Percentiles rank a stretch among this genome's conserved stretches.
phyloP scores from a whole-genome alignment of 2,329 filamentous ascomycete genomes.

The Penicillium sp. region DNA sequence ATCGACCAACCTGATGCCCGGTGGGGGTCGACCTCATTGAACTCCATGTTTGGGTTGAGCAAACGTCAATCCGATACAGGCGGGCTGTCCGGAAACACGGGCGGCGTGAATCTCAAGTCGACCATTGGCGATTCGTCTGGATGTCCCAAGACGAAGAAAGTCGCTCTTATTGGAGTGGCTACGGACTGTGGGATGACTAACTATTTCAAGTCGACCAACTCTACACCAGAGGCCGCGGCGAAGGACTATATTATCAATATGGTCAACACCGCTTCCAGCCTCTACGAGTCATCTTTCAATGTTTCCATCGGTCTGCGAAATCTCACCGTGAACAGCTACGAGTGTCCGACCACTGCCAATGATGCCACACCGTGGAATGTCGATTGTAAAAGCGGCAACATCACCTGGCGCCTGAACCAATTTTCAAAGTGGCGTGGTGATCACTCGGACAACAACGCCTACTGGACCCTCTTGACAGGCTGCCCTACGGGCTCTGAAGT shows the following conservation, averaged over 20 bases:
- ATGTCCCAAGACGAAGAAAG: slow-evolving; percentile 84
- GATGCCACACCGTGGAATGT: slow-evolving; percentile 79
- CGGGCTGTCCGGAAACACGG: slow-evolving; percentile 69
- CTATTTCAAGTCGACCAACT: slow-evolving; percentile 55
- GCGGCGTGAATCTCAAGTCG: slow-evolving; percentile 71
- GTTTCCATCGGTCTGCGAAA: slow-evolving; percentile 89
- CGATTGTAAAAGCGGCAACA: slow-evolving; percentile 58
- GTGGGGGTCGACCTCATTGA: slow-evolving; percentile 61
- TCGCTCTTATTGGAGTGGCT: slow-evolving; percentile 86
- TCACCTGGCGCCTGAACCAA: slow-evolving; percentile 75
- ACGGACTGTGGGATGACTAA: slow-evolving; percentile 87
- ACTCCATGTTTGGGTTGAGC: slow-evolving; percentile 63
- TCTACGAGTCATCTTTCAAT: slow-evolving; percentile 92
- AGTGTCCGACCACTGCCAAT: slow-evolving; percentile 70
- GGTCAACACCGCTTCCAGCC: slow-evolving; percentile 80
- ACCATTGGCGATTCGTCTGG: slow-evolving; percentile 81
- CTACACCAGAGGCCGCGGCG: slow-evolving; percentile 55
- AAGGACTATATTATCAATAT: slow-evolving; percentile 74
- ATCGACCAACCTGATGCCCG: slow-evolving; percentile 52
- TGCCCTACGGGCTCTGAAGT: slow-evolving; percentile 82
- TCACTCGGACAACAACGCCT: slow-evolving; percentile 76
- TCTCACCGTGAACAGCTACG: slow-evolving; percentile 69
- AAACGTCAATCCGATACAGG: slow-evolving; percentile 67
- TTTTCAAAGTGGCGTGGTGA: slow-evolving; percentile 87
- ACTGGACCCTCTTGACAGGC: slow-evolving; percentile 85